Conservation (phyloP, 257 asterid species). For the Solanum chilense region DNA sequence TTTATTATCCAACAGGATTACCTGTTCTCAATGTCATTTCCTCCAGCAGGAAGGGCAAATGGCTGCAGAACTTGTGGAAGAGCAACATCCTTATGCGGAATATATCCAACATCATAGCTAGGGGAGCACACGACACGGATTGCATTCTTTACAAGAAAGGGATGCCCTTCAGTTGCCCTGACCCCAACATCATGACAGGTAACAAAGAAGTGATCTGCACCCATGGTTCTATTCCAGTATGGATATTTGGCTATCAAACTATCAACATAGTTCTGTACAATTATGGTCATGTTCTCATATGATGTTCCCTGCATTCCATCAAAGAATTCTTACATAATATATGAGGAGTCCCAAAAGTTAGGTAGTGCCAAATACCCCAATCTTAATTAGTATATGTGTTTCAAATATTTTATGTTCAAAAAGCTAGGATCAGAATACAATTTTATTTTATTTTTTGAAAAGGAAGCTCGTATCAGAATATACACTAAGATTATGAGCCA, state of each 20-base stretch:
- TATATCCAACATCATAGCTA: conserved; percentile 94
- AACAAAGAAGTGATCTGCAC: conserved; percentile 95
- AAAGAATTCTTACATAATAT: background rate
- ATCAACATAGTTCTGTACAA: conserved; percentile 78
- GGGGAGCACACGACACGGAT: conserved; percentile 98
- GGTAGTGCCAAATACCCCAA: background rate
- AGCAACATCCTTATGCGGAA: conserved; percentile 98
- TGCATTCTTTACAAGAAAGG: conserved; percentile 83
- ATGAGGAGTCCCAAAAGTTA: background rate
- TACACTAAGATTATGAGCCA: background rate
- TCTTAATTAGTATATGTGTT: background rate
- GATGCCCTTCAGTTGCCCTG: conserved; percentile 98
- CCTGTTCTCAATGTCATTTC: conserved; percentile 92
- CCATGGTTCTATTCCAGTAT: conserved; percentile 94
- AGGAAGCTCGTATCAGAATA: background rate
- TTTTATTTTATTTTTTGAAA: too few relatives aligned
- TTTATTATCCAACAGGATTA: conserved; percentile 2
- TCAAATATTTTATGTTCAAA: background rate
- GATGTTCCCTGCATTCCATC: conserved; percentile 74
- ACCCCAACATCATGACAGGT: conserved; percentile 99
- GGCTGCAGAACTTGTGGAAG: conserved; percentile 98
- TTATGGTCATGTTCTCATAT: conserved; percentile 88
- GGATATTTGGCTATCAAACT: conserved; percentile 72
- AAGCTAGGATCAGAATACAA: background rate
- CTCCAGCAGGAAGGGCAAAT: conserved; percentile 95